Base-by-base conservation (phyloP, 805 yeast genomes). In the Pichia cephalocereana region DNA sequence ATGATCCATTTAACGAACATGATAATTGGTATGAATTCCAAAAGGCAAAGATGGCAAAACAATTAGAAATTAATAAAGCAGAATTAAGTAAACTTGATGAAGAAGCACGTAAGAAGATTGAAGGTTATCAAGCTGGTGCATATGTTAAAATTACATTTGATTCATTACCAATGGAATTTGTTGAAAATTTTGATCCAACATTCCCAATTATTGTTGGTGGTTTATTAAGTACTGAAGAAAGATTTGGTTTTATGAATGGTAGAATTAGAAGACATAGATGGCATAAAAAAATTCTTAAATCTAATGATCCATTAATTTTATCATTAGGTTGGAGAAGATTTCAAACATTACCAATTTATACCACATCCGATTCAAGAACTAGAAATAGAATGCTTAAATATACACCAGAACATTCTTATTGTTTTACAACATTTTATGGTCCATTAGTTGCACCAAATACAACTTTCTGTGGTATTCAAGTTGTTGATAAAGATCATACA, bases 291-390 rank as follows among this genome's bases (percentile, higher is more conserved):
- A 87, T 95, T 50, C 73, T 93, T 58, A 93, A 93, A 67, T 80
- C 97, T 10, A 95, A 88, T 62, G 99, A 93, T 69, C 99, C 99
- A 1, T 73, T 95, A 55, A 88, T 93, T 47, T 65, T 93, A 44
- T 91, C 98, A 0, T 69, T 93, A 40, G 99, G 99, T 38, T 93
- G 99, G 99, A 81, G 99, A 71, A 76, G 99, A 66, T 95, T 93
- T 71, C 99, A 93, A 68, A 90, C 99, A 0, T 70, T 91, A 47
- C 99, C 99, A 9, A 76, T 93, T 27, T 93, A 90, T 65, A 90
- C 99, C 4, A 93, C 99, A 0, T 81, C 96, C 8, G 99, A 93
- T 67, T 93, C 99, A 8, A 77, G 99, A 69, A 93, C 99, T 14
- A 79, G 99, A 72, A 91, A 90, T 61, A 83, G 99, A 70, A 87